Evolutionary conservation across 192 early-diverging fungal genomes (phyloP).

Genomic region (Linnemannia elongata): DNA sequence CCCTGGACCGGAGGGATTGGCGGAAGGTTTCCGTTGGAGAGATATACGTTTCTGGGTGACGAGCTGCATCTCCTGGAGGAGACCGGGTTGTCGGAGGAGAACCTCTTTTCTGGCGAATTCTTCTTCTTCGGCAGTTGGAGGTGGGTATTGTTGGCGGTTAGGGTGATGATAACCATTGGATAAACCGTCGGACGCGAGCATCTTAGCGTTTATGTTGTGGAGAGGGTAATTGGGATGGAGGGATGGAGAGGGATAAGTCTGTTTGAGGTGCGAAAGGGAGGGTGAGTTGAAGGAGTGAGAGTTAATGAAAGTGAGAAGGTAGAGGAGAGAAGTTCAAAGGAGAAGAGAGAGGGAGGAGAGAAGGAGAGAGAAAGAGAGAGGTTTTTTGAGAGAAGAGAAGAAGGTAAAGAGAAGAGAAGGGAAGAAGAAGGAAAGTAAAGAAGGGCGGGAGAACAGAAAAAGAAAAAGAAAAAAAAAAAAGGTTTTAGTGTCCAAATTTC

Average conservation of each 20-base stretch:
- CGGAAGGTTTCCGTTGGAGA: slow-evolving; percentile 11
- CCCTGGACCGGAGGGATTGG: neutral
- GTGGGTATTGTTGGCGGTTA: too few relatives aligned
- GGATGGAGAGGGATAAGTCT: neutral
- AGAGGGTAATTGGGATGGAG: neutral
- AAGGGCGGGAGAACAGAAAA: neutral
- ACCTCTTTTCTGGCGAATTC: neutral
- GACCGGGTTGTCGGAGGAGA: slow-evolving; percentile 11
- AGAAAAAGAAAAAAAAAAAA: neutral
- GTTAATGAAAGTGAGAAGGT: neutral
- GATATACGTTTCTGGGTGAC: slow-evolving; percentile 23
- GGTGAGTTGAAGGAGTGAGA: neutral
- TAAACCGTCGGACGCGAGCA: too few relatives aligned
- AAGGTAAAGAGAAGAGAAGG: neutral
- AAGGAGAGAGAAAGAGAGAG: neutral
- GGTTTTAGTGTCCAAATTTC: neutral
- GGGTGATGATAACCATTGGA: too few relatives aligned
- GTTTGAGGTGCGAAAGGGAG: neutral
- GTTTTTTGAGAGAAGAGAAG: neutral
- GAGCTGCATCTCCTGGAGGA: slow-evolving; percentile 14
- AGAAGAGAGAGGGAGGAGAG: neutral
- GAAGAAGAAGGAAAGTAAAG: neutral
- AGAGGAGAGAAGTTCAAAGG: neutral
- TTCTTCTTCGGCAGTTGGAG: neutral
- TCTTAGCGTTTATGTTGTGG: too few relatives aligned